A percentile compares a stretch with the other conserved stretches of the same genome.
phyloP scores from a whole-genome alignment of 139 green algal species.

The Tetradesmus lagerheimii region DNA sequence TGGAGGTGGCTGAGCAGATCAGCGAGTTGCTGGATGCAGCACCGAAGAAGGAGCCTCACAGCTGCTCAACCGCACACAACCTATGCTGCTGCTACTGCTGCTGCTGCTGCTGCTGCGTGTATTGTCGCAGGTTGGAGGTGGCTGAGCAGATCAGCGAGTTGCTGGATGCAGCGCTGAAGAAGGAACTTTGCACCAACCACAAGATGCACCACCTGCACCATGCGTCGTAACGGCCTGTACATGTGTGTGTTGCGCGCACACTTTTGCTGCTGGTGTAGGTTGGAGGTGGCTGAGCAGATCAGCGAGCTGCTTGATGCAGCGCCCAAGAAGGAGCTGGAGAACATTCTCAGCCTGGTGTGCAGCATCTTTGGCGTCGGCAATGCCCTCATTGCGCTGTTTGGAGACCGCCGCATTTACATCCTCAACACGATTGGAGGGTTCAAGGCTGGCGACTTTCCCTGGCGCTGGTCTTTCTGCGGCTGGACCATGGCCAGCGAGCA shows the following conservation, averaged over 20 bases:
- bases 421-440: slow-evolving; percentile 2
- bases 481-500: slow-evolving; percentile 50
- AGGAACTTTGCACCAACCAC: no score
- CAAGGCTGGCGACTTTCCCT: slow-evolving; percentile 42
- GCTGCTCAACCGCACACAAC: no score
- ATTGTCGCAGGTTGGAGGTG: no score
- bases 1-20: background rate
- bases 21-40: background rate
- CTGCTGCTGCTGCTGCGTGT: no score
- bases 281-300: background rate
- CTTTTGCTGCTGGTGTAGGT: background rate
- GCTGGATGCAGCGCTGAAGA: no score
- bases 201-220: no score
- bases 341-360: slow-evolving; percentile 40
- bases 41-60: background rate
- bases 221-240: no score
- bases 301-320: slow-evolving; percentile 17
- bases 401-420: slow-evolving; percentile 35
- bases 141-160: background rate
- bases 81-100: no score
- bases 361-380: slow-evolving; percentile 27
- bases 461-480: slow-evolving; percentile 33
- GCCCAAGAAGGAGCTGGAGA: slow-evolving; percentile 43
- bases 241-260: no score
- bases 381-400: slow-evolving; percentile 44